Conservation (phyloP, 768 basidiomycete genomes). For the Phanerochaete carnosa region DNA sequence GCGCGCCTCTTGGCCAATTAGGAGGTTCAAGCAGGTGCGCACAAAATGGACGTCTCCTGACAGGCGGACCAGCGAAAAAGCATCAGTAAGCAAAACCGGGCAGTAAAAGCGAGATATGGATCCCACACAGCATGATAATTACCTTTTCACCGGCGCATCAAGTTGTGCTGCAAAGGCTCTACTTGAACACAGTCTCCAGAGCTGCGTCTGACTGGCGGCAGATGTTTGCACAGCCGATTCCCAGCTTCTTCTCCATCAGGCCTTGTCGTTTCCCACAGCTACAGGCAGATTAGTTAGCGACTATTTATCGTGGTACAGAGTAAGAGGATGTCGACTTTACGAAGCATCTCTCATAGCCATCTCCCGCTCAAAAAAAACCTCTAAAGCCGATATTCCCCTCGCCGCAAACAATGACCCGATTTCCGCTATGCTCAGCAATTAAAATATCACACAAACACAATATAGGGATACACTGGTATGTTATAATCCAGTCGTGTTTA, state of each 20-base stretch:
- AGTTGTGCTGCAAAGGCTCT: slow-evolving; percentile 29
- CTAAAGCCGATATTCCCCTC: slow-evolving; percentile 39
- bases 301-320: slow-evolving; percentile 24
- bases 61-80: too few species aligned
- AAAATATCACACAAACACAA: slow-evolving; percentile 36
- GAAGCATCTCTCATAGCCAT: slow-evolving; percentile 35
- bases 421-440: slow-evolving; percentile 32
- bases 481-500: slow-evolving; percentile 45
- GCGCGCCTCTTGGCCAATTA: slow-evolving; percentile 36
- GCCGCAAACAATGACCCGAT: slow-evolving; percentile 35
- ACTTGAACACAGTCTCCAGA: slow-evolving; percentile 36
- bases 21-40: slow-evolving; percentile 35
- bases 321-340: slow-evolving; percentile 30
- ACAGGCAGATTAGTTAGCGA: not conserved
- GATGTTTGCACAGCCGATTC: slow-evolving; percentile 30
- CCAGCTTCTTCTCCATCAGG: not conserved
- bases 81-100: not conserved
- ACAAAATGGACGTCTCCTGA: too few species aligned
- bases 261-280: too few species aligned
- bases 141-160: slow-evolving; percentile 34
- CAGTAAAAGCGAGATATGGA: not conserved
- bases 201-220: slow-evolving; percentile 37
- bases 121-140: slow-evolving; percentile 46
- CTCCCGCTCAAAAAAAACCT: slow-evolving; percentile 42
- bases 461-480: slow-evolving; percentile 43